Conservation (phyloP, 1,139 yeast species). For the Suhomyces taliae region DNA sequence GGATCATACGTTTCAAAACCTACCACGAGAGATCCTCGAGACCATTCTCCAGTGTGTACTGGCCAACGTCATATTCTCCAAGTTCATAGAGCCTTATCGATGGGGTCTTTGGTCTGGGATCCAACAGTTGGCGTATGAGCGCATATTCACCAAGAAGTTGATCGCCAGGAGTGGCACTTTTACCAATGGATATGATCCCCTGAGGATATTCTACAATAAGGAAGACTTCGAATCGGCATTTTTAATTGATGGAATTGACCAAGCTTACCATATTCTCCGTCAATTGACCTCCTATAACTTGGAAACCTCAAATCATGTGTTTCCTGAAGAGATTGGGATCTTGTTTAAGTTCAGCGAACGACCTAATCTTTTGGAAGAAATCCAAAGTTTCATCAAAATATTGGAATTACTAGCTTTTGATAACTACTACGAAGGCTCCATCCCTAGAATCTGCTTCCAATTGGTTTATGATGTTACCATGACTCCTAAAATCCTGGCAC, state of each 20-base stretch:
- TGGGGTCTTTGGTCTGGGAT: slow-evolving; percentile 3
- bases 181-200: slow-evolving; percentile 9
- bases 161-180: slow-evolving; percentile 4
- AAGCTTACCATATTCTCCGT: slow-evolving; percentile 16
- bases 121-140: slow-evolving; percentile 9
- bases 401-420: slow-evolving; percentile 23
- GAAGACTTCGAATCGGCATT: slow-evolving; percentile 4
- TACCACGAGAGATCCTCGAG: slow-evolving; percentile 17
- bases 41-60: slow-evolving; percentile 12
- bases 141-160: slow-evolving; percentile 7
- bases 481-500: slow-evolving; percentile 5
- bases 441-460: slow-evolving; percentile 17
- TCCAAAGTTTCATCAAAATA: slow-evolving; percentile 15
- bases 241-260: slow-evolving; percentile 14
- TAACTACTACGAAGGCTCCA: slow-evolving; percentile 14
- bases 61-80: slow-evolving; percentile 14
- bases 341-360: slow-evolving; percentile 9
- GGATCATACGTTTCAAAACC: not conserved
- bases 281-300: slow-evolving; percentile 14
- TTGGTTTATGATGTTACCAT: slow-evolving; percentile 15
- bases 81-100: slow-evolving; percentile 13
- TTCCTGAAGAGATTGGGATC: slow-evolving; percentile 19
- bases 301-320: slow-evolving; percentile 8
- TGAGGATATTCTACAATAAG: slow-evolving; percentile 13
- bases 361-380: not conserved